Percentiles rank a stretch among this genome's conserved stretches.
Evolutionary conservation across 1,284 basidiomycete genomes (phyloP).

Genomic region (Puccinia hordei): DNA sequence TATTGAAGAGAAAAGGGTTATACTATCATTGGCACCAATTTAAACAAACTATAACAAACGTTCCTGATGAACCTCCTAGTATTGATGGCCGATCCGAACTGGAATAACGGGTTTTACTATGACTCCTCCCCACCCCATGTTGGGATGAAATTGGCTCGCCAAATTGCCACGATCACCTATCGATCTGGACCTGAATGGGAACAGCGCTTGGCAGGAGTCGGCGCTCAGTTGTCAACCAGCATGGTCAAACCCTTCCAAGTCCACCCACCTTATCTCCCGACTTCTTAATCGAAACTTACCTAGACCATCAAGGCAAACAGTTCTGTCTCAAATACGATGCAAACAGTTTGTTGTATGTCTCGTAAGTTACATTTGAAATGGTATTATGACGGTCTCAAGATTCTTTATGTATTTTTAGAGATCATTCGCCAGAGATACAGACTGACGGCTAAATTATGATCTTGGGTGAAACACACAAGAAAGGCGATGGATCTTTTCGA

Average conservation of each 20-base stretch:
- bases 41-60: background rate
- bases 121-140: slow-evolving; percentile 83
- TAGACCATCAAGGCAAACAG: slow-evolving; percentile 95
- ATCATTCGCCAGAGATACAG: slow-evolving; percentile 33
- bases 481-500: slow-evolving; percentile 99
- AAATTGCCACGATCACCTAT: slow-evolving; percentile 99
- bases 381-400: background rate
- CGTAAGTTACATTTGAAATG: slow-evolving; percentile 24
- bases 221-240: slow-evolving; percentile 50
- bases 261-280: slow-evolving; percentile 78
- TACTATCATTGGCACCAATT: slow-evolving; percentile 5
- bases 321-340: slow-evolving; percentile 99
- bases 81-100: slow-evolving; percentile 98
- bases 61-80: slow-evolving; percentile 64
- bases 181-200: slow-evolving; percentile 99
- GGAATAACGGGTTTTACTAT: slow-evolving; percentile 99
- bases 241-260: background rate
- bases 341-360: slow-evolving; percentile 94
- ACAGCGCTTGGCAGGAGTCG: slow-evolving; percentile 77
- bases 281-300: slow-evolving; percentile 97
- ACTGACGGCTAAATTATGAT: background rate
- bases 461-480: slow-evolving; percentile 61
- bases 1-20: background rate
- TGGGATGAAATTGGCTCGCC: slow-evolving; percentile 97
- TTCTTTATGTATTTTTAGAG: background rate